phyloP scores from a whole-genome alignment of 305 asterid species.

The Fraxinus angustifolia region DNA sequence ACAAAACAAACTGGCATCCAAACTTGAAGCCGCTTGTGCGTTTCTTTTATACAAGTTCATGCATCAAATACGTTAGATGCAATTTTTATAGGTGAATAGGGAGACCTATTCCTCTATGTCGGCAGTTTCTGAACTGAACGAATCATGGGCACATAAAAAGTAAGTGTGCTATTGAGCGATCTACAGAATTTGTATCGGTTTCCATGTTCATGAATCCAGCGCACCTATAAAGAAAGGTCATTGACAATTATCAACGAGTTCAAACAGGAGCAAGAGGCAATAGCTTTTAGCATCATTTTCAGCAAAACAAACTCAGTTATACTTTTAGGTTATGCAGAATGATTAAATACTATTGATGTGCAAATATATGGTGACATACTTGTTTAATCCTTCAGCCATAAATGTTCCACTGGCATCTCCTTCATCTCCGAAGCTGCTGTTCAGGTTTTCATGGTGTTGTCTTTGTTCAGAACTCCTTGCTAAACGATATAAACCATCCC shows the following conservation, averaged over 20 bases:
- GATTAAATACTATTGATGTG: not conserved
- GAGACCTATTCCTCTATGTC: constrained; percentile 13
- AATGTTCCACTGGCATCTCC: constrained; percentile 39
- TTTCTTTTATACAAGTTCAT: not conserved
- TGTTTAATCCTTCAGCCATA: constrained; percentile 39
- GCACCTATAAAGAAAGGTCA: constrained; percentile 33
- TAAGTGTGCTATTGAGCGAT: constrained; percentile 82
- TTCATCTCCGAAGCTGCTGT: constrained; percentile 35
- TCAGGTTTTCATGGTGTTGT: constrained; percentile 37
- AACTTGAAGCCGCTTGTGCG: not conserved
- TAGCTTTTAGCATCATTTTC: not conserved
- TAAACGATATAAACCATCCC: constrained; percentile 88
- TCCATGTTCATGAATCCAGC: constrained; percentile 58
- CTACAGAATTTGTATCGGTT: constrained; percentile 79
- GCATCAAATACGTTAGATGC: not conserved
- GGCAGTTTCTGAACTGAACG: constrained; percentile 24
- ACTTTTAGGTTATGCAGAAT: not conserved
- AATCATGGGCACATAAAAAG: constrained; percentile 45
- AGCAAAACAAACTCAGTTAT: not conserved
- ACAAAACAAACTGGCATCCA: constrained; percentile 2
- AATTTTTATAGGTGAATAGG: constrained; percentile 1
- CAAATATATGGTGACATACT: constrained; percentile 31
- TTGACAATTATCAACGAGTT: not conserved
- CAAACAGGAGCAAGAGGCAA: not conserved
- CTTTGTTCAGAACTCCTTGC: constrained; percentile 84